Base-by-base conservation (phyloP, 2,329 filamentous ascomycete genomes). In the Capronia americana region DNA sequence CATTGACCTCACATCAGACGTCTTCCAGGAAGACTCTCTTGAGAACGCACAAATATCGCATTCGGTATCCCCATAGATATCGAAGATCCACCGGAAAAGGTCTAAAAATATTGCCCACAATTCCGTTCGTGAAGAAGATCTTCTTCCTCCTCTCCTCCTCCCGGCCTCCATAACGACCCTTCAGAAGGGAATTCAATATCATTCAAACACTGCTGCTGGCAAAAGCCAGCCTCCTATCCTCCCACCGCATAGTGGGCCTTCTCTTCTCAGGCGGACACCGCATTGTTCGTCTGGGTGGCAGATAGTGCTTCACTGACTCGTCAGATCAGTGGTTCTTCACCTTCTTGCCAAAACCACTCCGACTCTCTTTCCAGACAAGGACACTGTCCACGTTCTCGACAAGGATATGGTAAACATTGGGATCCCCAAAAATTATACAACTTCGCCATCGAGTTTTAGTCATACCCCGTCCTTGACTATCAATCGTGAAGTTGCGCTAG, bases 261-360 rank as follows among this genome's bases (percentile, higher is more conserved):
- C 92, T 95, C 91, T 93, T 84, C 92, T 93, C 92, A 91, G 88
- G 87, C 92, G 91, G 86, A 91, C 91, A 86, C 90, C 88, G 88
- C 90, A 92, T 90, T 87, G 90, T 93, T 93, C 92, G 92, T 94
- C 92, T 96, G 92, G 88, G 92, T 86, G 88, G 91, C 89, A 96
- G 93, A 92, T 91, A 93, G 92, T 92, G 93, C 92, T 95, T 91
- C 90, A 89, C 86, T 72, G 69, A 71, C 86, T 87, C 85, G 84
- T 75, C 75, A 72, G 72, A 69, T 67, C 67, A 71, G 71, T 72
- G 70, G 67, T 63, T 63, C 54, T 48, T 61, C 54, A 57, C 41
- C 24, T 63, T 46, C 32, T 53, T 65, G 38, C 17, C 38, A 44
- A 44, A 14, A 54, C 26, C 58, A 61, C 50, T n/a, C 12, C 46